Evolutionary conservation across 2,329 filamentous ascomycete species (phyloP), one percentile per base, ranked within the genome.

Genomic region (Pseudonectria buxi): DNA sequence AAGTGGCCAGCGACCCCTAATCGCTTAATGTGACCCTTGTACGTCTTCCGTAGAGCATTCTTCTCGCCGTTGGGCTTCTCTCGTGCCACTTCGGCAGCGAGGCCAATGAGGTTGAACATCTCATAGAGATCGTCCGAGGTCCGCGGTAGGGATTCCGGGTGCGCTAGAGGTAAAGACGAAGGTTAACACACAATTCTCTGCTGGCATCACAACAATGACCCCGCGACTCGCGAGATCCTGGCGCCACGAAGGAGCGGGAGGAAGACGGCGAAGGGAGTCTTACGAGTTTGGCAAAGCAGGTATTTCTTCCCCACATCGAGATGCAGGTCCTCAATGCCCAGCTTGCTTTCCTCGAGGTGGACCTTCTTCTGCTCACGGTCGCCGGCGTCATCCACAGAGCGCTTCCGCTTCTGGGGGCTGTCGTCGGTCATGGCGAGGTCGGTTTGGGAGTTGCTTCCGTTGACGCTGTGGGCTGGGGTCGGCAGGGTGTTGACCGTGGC

Each of bases 11-110:
- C 71, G 16, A 82, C 66, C 25, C 74, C 75, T 24, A 81, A 61
- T 30, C 69, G 71, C 64, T 81, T 81, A 55, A 82, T 77, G 46
- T 81, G 75, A 34, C 76, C 76, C 58, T 82, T 82, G 64, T 81
- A 82, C 12, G 77, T 81, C 55, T 81, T 81, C 16, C 78, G 71
- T 32, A 82, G 64, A 44, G 73, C 74, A 51, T 81, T 81, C 66
- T 81, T 81, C 56, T 79, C 74, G 45, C 78, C 78, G 54, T 78
- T 78, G 11, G 76, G 74, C 53, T 78, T 74, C 35, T 73, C 73
- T 41, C 78, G 71, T 41, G 78, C 78, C 27, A 81, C 76, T 45
- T 78, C 72, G 38, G 71, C 69, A 39, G 78, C 77, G 36, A 82
- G 68, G 34, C 57, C 61, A 31, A 67, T 65, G 45, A 82, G 60